phyloP scores from a whole-genome alignment of 148 eudicot species.

The Talinum fruticosum region DNA sequence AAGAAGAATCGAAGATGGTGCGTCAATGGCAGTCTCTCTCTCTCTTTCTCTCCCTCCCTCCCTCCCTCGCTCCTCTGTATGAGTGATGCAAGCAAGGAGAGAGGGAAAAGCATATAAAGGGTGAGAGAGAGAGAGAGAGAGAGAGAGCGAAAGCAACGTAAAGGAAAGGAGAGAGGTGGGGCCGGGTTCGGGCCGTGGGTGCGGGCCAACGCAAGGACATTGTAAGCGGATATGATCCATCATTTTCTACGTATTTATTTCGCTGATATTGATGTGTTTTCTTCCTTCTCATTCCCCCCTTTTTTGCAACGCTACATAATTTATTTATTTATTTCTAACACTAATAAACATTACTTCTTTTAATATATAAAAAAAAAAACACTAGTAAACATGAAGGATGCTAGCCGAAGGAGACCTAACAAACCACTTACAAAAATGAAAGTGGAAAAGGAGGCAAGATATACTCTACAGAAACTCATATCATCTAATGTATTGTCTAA shows the following conservation, averaged over 20 bases:
- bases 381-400: no score
- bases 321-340: no score
- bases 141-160: background rate
- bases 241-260: constrained; percentile 43
- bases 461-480: no score
- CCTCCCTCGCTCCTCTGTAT: background rate
- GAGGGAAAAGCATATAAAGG: background rate
- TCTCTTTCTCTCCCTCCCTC: background rate
- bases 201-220: constrained; percentile 15
- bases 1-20: background rate
- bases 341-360: no score
- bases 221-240: constrained; percentile 31
- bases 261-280: constrained; percentile 1
- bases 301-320: background rate
- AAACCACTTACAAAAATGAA: no score
- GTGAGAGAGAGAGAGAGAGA: background rate
- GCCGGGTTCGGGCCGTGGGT: constrained; percentile 29
- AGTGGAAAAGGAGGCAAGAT: no score
- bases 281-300: no score
- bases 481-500: no score
- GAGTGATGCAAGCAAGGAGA: background rate
- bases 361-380: no score
- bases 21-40: background rate
- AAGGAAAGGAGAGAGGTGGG: background rate
- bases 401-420: no score